Percentiles rank a stretch among this genome's conserved stretches.
Conservation (phyloP, 805 yeast genomes). For the Candida glaebosa region DNA sequence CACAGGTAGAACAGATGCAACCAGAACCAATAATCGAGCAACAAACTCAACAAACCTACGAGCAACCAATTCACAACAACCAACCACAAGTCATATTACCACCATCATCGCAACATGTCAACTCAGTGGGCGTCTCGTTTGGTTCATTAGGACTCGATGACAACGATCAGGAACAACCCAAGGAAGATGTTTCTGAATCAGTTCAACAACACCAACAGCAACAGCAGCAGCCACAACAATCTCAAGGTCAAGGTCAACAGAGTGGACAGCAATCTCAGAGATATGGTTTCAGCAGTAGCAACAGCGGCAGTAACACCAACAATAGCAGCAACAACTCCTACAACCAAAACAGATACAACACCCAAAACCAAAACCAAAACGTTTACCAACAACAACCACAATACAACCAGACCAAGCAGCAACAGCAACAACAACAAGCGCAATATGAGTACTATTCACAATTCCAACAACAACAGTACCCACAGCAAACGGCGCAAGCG, state of each 20-base stretch:
- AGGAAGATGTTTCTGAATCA: slow-evolving; percentile 11
- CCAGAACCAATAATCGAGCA: slow-evolving; percentile 8
- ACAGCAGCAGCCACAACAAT: slow-evolving; percentile 16
- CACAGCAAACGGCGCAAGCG: slow-evolving; percentile 38
- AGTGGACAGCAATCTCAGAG: slow-evolving; percentile 12
- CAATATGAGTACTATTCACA: slow-evolving; percentile 32
- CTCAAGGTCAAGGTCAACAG: slow-evolving; percentile 9
- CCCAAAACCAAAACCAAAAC: slow-evolving; percentile 12
- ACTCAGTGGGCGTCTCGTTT: slow-evolving; percentile 57
- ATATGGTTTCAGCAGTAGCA: slow-evolving; percentile 15
- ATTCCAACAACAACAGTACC: slow-evolving; percentile 37
- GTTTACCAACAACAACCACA: slow-evolving; percentile 17
- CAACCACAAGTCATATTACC: slow-evolving; percentile 51
- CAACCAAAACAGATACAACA: slow-evolving; percentile 10
- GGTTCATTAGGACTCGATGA: slow-evolving; percentile 54
- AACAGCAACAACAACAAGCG: slow-evolving; percentile 22
- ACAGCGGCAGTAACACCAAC: slow-evolving; percentile 16
- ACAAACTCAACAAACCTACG: slow-evolving; percentile 3
- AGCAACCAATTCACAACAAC: slow-evolving; percentile 11
- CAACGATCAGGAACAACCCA: slow-evolving; percentile 19
- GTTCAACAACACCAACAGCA: slow-evolving; percentile 20
- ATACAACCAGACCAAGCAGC: slow-evolving; percentile 19
- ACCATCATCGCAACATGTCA: slow-evolving; percentile 41
- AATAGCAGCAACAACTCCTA: slow-evolving; percentile 20
- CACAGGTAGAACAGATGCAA: slow-evolving; percentile 3